Percentiles rank a stretch among this genome's conserved stretches.
Conservation (phyloP, 257 asterid species). For the Hygrophila difformis region DNA sequence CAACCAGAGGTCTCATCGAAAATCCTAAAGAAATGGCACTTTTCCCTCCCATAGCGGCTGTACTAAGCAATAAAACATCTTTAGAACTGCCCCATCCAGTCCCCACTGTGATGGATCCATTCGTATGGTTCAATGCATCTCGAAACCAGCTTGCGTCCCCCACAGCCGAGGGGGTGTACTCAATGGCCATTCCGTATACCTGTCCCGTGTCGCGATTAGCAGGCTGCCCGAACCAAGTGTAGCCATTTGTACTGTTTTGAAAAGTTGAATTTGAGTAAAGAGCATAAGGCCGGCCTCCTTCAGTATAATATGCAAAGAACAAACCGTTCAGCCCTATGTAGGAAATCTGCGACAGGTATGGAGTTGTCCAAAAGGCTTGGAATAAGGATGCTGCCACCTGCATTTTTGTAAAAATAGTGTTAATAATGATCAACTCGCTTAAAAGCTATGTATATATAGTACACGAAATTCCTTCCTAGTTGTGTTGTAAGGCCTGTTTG, state of each 20-base stretch:
- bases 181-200: conserved; percentile 24
- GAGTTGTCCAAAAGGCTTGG: conserved; percentile 39
- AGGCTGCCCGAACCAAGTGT: conserved; percentile 38
- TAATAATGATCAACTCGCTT: too few relatives aligned
- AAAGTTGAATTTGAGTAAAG: conserved; percentile 45
- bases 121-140: conserved; percentile 23
- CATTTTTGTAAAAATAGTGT: too few relatives aligned
- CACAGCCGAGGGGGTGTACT: conserved; percentile 12
- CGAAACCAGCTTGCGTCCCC: conserved; percentile 30
- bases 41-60: conserved; percentile 18
- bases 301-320: conserved; percentile 29
- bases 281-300: conserved; percentile 25
- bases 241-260: not conserved
- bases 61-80: conserved; percentile 24
- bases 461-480: not conserved
- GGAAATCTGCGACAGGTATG: conserved; percentile 37
- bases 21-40: conserved; percentile 40
- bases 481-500: too few relatives aligned
- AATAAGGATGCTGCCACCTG: conserved; percentile 36
- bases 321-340: conserved; percentile 41
- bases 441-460: not conserved
- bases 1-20: conserved; percentile 19
- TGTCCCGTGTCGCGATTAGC: conserved; percentile 29
- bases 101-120: conserved; percentile 36
- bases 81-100: conserved; percentile 25